A percentile compares a stretch with the other conserved stretches of the same genome.
Evolutionary conservation across 2,329 filamentous ascomycete genomes (phyloP).

Genomic region (Diaporthe longicolla): DNA sequence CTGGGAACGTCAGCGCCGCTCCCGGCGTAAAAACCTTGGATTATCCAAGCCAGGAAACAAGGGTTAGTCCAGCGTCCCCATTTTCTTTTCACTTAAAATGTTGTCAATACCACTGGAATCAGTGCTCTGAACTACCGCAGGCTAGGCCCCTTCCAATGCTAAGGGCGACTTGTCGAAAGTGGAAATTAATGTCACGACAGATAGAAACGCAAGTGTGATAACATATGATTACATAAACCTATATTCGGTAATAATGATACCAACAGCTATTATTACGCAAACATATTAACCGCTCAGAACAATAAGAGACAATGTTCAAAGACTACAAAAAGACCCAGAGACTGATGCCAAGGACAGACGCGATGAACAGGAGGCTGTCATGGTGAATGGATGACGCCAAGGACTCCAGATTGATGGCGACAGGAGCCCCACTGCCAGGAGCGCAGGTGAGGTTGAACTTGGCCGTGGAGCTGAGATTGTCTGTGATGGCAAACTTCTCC

Average conservation of each 20-base stretch:
- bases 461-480: conserved; percentile 55
- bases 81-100: background rate
- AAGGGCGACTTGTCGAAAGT: background rate
- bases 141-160: background rate
- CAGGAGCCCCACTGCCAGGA: background rate
- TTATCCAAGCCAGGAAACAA: background rate
- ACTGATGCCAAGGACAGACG: background rate
- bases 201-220: background rate
- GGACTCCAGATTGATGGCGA: background rate
- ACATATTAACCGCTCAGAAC: background rate
- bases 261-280: background rate
- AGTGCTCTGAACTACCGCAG: too few relatives aligned
- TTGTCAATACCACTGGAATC: background rate
- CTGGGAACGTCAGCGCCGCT: background rate
- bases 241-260: background rate
- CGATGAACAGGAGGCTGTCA: background rate
- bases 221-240: background rate
- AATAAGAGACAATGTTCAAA: background rate
- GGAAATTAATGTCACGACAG: background rate
- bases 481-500: conserved; percentile 70
- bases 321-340: background rate
- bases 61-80: background rate
- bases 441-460: conserved; percentile 7
- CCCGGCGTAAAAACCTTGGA: too few relatives aligned
- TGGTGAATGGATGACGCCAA: background rate